Conservation (phyloP, 2,329 filamentous ascomycete species). For the Xylariales sp. region DNA sequence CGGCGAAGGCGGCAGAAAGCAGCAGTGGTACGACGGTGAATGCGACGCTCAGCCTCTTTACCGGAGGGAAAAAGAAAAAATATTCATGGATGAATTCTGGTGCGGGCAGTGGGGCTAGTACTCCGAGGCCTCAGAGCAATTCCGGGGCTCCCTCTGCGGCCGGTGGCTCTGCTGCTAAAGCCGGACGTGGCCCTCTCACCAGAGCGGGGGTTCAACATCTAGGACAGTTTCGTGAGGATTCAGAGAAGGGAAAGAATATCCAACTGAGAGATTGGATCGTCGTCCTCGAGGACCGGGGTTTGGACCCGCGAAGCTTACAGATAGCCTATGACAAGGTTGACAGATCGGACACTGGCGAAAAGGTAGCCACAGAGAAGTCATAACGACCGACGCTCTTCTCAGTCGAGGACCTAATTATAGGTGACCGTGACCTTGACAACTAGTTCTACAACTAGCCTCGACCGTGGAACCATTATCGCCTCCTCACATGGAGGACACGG, state of each 20-base stretch:
- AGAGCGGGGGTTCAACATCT: slow-evolving; percentile 71
- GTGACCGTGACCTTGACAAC: slow-evolving; percentile 5
- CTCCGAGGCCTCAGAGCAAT: slow-evolving; percentile 52
- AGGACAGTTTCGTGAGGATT: slow-evolving; percentile 83
- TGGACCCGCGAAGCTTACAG: slow-evolving; percentile 72
- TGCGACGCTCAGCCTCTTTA: slow-evolving; percentile 80
- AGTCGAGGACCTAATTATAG: neutral
- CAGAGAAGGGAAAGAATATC: slow-evolving; percentile 79
- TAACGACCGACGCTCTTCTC: slow-evolving; percentile 7
- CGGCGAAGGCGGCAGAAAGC: slow-evolving; percentile 78
- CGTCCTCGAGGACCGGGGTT: slow-evolving; percentile 82
- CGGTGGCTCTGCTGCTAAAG: slow-evolving; percentile 47
- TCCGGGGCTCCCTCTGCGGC: slow-evolving; percentile 52
- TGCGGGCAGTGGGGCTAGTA: slow-evolving; percentile 63
- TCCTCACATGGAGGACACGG: slow-evolving; percentile 6
- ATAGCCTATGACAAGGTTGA: slow-evolving; percentile 66
- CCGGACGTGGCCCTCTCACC: slow-evolving; percentile 58
- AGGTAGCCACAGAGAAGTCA: slow-evolving; percentile 38
- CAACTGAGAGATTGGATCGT: slow-evolving; percentile 86
- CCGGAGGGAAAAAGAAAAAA: slow-evolving; percentile 71
- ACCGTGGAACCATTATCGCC: neutral
- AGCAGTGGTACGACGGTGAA: slow-evolving; percentile 82
- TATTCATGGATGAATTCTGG: slow-evolving; percentile 80
- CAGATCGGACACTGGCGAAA: slow-evolving; percentile 53
- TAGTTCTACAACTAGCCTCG: neutral